Percentiles rank a stretch among this genome's conserved stretches.
These are phyloP conservation scores for Chaetoceros tenuissimus DNA, from an alignment of 108 stramenopile genomes.

Conservation along the genomic window DNA sequence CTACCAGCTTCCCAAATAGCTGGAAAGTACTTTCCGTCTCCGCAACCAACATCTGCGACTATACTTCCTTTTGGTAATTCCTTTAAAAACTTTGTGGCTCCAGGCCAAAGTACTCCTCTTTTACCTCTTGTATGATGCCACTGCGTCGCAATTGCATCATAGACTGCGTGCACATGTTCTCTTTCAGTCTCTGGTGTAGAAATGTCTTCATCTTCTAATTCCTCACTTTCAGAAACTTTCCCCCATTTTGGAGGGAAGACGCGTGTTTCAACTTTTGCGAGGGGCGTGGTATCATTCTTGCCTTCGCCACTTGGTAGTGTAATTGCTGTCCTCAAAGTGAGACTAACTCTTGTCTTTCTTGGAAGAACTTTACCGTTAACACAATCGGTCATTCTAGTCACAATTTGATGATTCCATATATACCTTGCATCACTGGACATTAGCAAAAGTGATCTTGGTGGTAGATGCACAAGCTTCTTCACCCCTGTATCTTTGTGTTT, in stretches of 20 bases:
- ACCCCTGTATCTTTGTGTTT: conserved; percentile 20
- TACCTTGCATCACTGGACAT: conserved; percentile 74
- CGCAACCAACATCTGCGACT: conserved; percentile 95
- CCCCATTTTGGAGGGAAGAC: conserved; percentile 68
- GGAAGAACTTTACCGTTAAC: conserved; percentile 55
- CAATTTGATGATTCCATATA: conserved; percentile 84
- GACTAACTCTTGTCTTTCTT: conserved; percentile 60
- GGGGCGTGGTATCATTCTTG: conserved; percentile 15
- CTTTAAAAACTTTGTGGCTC: conserved; percentile 81
- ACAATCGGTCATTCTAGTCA: conserved; percentile 76
- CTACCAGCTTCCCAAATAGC: conserved; percentile 62
- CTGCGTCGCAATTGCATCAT: conserved; percentile 95
- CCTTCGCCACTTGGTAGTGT: conserved; percentile 15
- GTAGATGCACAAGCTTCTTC: conserved; percentile 67
- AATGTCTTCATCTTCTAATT: conserved; percentile 8
- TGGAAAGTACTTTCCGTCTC: conserved; percentile 94
- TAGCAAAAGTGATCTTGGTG: conserved; percentile 58
- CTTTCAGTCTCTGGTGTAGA: conserved; percentile 78
- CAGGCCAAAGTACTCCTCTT: conserved; percentile 93
- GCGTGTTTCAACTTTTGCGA: conserved; percentile 40
- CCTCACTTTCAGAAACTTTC: conserved; percentile 6
- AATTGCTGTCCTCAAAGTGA: conserved; percentile 76
- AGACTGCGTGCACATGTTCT: conserved; percentile 92
- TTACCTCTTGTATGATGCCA: conserved; percentile 96
- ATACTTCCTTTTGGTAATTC: conserved; percentile 64